Evolutionary conservation across 1,139 yeast species (phyloP).

Genomic region (Saccharomycopsis hybrid): DNA sequence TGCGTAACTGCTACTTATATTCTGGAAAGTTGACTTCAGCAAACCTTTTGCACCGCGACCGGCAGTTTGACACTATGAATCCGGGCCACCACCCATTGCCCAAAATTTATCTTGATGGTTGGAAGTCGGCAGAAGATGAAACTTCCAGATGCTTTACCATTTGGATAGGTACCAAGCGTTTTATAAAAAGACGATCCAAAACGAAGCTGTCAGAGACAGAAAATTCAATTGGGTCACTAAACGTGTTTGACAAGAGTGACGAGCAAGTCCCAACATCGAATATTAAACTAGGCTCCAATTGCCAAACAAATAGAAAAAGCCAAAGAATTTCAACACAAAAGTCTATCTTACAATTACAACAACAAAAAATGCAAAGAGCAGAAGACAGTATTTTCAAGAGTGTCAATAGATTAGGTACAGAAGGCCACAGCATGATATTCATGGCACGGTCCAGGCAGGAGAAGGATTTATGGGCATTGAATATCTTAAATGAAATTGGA

Average conservation of each 20-base stretch:
- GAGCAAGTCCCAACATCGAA: background rate
- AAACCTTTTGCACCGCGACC: conserved; percentile 48
- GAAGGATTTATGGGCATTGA: conserved; percentile 70
- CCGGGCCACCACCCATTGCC: conserved; percentile 62
- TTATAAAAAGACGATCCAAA: conserved; percentile 28
- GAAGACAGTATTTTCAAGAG: too few species aligned
- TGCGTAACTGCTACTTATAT: conserved; percentile 65
- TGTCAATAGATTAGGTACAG: conserved; percentile 54
- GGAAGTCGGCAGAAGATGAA: conserved; percentile 78
- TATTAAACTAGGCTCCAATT: too few species aligned
- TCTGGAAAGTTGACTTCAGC: conserved; percentile 58
- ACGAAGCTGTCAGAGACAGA: too few species aligned
- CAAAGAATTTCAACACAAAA: background rate
- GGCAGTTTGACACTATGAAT: conserved; percentile 38
- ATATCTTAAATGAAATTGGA: conserved; percentile 58
- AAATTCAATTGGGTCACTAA: too few species aligned
- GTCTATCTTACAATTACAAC: too few species aligned
- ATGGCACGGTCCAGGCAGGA: conserved; percentile 80
- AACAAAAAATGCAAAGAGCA: too few species aligned
- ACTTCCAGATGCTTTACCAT: conserved; percentile 66
- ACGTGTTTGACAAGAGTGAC: background rate
- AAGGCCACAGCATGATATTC: conserved; percentile 66
- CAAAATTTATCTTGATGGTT: conserved; percentile 71
- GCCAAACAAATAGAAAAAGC: background rate
- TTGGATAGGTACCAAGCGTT: conserved; percentile 70